Percentiles rank a stretch among this genome's conserved stretches.
Evolutionary conservation across 495 filamentous ascomycete genomes (phyloP).

Genomic region (Viridothelium virens): DNA sequence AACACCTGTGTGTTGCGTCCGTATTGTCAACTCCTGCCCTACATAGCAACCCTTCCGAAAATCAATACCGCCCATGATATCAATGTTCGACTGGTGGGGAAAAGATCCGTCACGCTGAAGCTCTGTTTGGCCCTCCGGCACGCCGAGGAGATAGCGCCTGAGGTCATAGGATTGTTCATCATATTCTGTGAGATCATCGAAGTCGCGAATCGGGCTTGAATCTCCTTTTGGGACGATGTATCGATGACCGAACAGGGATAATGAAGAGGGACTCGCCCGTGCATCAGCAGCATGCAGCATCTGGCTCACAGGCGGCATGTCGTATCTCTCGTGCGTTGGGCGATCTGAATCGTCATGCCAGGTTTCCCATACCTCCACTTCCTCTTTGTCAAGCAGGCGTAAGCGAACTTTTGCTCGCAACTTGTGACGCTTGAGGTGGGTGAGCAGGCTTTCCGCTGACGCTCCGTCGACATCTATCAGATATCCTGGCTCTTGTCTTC

Average conservation of each 20-base stretch:
- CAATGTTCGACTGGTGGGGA: constrained; percentile 77
- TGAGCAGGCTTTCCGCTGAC: constrained; percentile 51
- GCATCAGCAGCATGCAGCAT: constrained; percentile 18
- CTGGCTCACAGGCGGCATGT: constrained; percentile 13
- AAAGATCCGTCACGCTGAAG: constrained; percentile 60
- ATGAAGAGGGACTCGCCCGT: constrained; percentile 4
- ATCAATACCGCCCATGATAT: constrained; percentile 73
- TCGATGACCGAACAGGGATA: constrained; percentile 49
- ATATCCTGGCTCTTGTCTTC: constrained; percentile 46
- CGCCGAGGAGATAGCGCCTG: constrained; percentile 65
- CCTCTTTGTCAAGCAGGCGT: constrained; percentile 53
- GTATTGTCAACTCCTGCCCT: constrained; percentile 90
- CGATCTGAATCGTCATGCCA: constrained; percentile 45
- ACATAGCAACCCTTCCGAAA: constrained; percentile 96
- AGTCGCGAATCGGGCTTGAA: constrained; percentile 10
- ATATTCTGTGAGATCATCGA: constrained; percentile 14
- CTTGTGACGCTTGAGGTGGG: constrained; percentile 75
- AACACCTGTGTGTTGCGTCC: constrained; percentile 87
- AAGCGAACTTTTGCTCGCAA: constrained; percentile 68
- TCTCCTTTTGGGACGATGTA: constrained; percentile 6
- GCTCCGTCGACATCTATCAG: constrained; percentile 72
- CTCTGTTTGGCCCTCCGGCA: constrained; percentile 78
- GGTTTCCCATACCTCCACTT: constrained; percentile 56
- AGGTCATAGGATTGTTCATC: constrained; percentile 51
- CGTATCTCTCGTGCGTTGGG: constrained; percentile 26